Evolutionary conservation across 306 rosid genomes (phyloP).

Genomic region (Medicago ruthenica): DNA sequence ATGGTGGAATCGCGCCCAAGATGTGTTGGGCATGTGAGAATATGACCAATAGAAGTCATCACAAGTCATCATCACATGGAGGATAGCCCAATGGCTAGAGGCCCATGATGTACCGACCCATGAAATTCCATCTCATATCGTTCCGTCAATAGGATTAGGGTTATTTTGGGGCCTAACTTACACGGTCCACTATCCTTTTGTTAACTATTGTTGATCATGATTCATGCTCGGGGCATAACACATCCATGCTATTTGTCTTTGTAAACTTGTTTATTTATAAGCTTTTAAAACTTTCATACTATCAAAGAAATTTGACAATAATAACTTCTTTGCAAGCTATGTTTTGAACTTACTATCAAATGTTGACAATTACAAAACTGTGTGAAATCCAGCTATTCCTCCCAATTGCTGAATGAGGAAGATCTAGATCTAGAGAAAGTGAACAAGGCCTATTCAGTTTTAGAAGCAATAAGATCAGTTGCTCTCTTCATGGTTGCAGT

Average conservation of each 20-base stretch:
- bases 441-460: neutral
- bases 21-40: constrained; percentile 17
- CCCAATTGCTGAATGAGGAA: neutral
- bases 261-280: neutral
- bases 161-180: neutral
- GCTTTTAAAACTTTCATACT: neutral
- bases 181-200: neutral
- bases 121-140: neutral
- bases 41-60: constrained; percentile 3
- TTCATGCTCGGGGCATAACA: neutral
- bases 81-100: neutral
- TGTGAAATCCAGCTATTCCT: neutral
- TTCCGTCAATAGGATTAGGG: neutral
- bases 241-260: neutral
- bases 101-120: neutral
- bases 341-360: neutral
- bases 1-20: neutral
- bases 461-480: neutral
- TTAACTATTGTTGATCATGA: neutral
- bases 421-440: neutral
- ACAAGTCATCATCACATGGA: neutral
- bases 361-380: neutral
- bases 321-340: neutral
- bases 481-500: neutral
- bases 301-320: neutral